phyloP scores from a whole-genome alignment of 2,329 filamentous ascomycete genomes.

The Graphilbum sp. region DNA sequence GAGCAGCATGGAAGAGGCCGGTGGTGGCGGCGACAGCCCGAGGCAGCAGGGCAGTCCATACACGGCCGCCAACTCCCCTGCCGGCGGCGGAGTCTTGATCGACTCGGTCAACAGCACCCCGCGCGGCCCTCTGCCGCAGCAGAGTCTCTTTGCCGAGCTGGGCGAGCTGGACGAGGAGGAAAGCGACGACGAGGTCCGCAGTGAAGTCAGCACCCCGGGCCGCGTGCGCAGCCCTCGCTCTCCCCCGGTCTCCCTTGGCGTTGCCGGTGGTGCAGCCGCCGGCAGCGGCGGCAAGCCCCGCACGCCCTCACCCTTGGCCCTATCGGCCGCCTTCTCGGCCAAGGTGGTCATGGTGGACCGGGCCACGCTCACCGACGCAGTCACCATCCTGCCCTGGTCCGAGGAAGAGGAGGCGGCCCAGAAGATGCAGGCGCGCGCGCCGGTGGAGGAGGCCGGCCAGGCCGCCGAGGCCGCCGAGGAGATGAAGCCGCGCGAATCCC shows the following conservation, averaged over 20 bases:
- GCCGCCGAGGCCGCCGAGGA: background rate
- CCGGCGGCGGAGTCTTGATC: conserved; percentile 11
- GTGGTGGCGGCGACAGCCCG: conserved; percentile 2
- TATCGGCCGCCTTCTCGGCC: conserved; percentile 32
- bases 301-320: conserved; percentile 26
- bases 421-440: no score
- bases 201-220: conserved; percentile 38
- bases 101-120: conserved; percentile 29
- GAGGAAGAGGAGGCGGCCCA: conserved; percentile 3
- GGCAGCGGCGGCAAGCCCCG: conserved; percentile 9
- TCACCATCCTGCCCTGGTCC: conserved; percentile 19
- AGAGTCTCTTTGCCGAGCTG: conserved; percentile 84
- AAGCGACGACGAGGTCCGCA: conserved; percentile 56
- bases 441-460: no score
- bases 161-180: conserved; percentile 54
- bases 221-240: conserved; percentile 30
- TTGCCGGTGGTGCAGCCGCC: background rate
- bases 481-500: background rate
- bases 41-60: conserved; percentile 38
- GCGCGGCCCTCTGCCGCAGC: conserved; percentile 36
- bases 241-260: conserved; percentile 20
- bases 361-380: conserved; percentile 43
- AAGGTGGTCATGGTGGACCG: conserved; percentile 41
- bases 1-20: conserved; percentile 39
- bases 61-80: conserved; percentile 6